Percentiles rank a stretch among this genome's conserved stretches.
Evolutionary conservation across 2,329 filamentous ascomycete genomes (phyloP).

Genomic region (Zymoseptoria tritici): DNA sequence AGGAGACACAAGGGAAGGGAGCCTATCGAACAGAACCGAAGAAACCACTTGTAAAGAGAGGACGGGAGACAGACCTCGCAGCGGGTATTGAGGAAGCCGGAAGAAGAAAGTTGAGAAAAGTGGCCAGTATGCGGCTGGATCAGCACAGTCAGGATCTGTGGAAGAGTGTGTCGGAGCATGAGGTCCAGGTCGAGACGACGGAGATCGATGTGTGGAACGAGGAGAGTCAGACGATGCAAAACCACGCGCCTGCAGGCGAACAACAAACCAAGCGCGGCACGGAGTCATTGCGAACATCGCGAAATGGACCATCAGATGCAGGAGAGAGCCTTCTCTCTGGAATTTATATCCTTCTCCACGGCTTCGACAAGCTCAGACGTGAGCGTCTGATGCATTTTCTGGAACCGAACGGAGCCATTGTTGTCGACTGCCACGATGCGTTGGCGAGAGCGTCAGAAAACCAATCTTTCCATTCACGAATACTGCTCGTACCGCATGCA

Average conservation of each 20-base stretch:
- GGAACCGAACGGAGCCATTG: conserved; percentile 24
- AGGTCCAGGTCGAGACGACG: conserved; percentile 16
- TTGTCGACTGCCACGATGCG: conserved; percentile 19
- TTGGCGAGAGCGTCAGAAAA: conserved; percentile 16
- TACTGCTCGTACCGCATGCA: conserved; percentile 30
- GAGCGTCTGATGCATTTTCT: conserved; percentile 18
- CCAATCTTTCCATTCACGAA: conserved; percentile 12
- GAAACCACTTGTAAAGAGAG: conserved; percentile 52
- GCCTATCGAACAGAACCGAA: conserved; percentile 48
- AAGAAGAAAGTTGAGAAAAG: conserved; percentile 75
- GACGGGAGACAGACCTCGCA: conserved; percentile 36
- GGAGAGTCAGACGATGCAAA: conserved; percentile 9
- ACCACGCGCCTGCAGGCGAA: conserved; percentile 2
- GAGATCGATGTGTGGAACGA: conserved; percentile 22
- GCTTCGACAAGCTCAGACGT: conserved; percentile 19
- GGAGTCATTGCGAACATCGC: background rate
- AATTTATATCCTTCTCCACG: conserved; percentile 21
- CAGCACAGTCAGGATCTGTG: conserved; percentile 79
- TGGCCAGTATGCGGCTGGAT: conserved; percentile 74
- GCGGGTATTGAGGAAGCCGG: conserved; percentile 33
- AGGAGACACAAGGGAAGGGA: conserved; percentile 64
- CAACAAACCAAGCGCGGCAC: background rate
- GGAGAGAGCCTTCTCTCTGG: conserved; percentile 25
- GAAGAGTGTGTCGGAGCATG: conserved; percentile 66
- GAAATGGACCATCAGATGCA: background rate